Evolutionary conservation across 2,329 filamentous ascomycete genomes (phyloP), one percentile per base, ranked within the genome.

Genomic region (Colletotrichum sp.): DNA sequence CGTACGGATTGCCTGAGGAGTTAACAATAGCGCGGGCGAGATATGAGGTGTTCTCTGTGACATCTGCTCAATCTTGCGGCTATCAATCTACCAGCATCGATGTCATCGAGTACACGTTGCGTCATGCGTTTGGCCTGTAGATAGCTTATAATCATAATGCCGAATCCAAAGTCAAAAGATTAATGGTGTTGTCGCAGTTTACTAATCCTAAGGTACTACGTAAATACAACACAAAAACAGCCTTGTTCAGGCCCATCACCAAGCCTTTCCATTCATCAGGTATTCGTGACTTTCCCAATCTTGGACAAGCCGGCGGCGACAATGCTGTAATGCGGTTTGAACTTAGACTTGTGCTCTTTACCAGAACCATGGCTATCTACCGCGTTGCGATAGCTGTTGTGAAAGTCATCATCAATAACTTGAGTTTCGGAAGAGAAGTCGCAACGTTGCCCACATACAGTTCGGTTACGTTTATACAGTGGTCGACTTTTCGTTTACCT

Each of bases 231-330:
- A 21, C 1, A 48, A 48, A 43, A 43, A 0, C 38, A n/a, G 18
- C 0, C 5, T 3, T n/a, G 6, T 43, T 4, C n/a, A 21, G 12
- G n/a, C n/a, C 43, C 3, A 0, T 21, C 10, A 21, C n/a, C 1
- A 48, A 3, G 3, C 10, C n/a, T 48, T 2, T 21, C 3, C n/a
- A 21, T 48, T 21, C 43, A 3, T 48, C 43, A 3, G n/a, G n/a
- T 48, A 12, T 48, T 48, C 43, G 9, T 48, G 43, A 48, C 9
- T 48, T 21, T 48, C 6, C 18, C 18, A 48, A 21, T 12, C 5
- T 4, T 21, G 38, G 9, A 48, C 18, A 48, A 48, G 38, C 3
- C 34, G 32, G 36, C 36, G 16, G 8, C 2, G 16, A 38, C 36
- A 18, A 18, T 18, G 16, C 7, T 18, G 16, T 38, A 18, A 8